Base-by-base conservation (phyloP, 495 filamentous ascomycete genomes). In the Durotheca rogersii region DNA sequence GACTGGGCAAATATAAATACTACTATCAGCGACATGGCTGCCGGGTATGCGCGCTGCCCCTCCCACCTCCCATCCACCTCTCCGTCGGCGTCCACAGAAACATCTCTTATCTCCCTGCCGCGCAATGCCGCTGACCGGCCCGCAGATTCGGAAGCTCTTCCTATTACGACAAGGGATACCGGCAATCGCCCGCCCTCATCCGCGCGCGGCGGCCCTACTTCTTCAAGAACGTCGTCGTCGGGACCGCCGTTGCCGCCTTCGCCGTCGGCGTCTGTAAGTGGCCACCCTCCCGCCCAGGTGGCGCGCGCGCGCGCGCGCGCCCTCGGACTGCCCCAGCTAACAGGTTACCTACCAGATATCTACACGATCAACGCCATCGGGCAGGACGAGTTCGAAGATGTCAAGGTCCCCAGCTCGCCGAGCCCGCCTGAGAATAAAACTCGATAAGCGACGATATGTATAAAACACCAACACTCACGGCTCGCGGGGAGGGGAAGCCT, bases 311-410 rank as follows among this genome's bases (percentile, higher is more conserved):
- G n/a, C n/a, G n/a, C n/a, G n/a, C n/a, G n/a, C n/a, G n/a, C n/a
- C n/a, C n/a, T n/a, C n/a, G n/a, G n/a, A n/a, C n/a, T n/a, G n/a
- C n/a, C n/a, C n/a, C n/a, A n/a, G n/a, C n/a, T n/a, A n/a, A n/a
- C 19, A 31, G 14, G 15, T 17, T 50, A 32, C 12, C 1, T 53
- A 41, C 50, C n/a, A 98, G 93, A 96, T 65, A 71, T 81, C 41
- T 97, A 86, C 70, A 97, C 93, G 6, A 87, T 99, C 64, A 77
- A 73, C 41, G 90, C 87, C 17, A 84, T 99, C 63, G 85, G 90
- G 27, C 94, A 97, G 72, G 93, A 99, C 68, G 90, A 99, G 51
- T 99, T 99, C 79, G 89, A 92, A 58, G 93, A 99, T 65, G 90
- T 99, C 45, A 81, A 82, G 60, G 83, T 95, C 33, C 90, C 92